Base-by-base conservation (phyloP, 2,329 filamentous ascomycete genomes). In the Didymella lethalis region DNA sequence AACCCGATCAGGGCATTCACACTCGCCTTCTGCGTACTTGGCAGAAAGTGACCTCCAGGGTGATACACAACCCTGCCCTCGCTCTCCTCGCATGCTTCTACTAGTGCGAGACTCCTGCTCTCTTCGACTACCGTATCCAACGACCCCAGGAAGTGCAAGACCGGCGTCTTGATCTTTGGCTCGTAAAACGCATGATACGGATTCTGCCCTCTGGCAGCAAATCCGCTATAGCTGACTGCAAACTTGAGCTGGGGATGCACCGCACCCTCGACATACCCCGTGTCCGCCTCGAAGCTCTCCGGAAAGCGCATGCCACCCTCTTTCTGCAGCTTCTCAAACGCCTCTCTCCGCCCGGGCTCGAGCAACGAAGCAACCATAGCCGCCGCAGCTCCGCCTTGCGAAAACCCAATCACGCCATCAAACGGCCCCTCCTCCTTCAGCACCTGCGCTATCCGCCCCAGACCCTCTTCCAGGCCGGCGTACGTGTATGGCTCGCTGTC, bases 91-190 rank as follows among this genome's bases (percentile, higher is more conserved):
- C 88, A 92, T 46, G 84, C 82, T 25, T 92, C 87, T 2, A 90
- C 83, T 57, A 97, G 78, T 23, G 81, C 84, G 68, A 85, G 81
- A 74, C 87, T 91, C 70, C 91, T 82, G 52, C 78, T 77, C 80
- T 97, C 93, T 31, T 93, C 91, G 0, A 98, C 93, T 0, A 97
- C 91, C 2, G 90, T 92, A 79, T 97, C 94, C 66, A 97, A 80
- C 53, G 87, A 89, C 0, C 94, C 94, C 26, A 97, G 76, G 66
- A 93, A 90, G 79, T 97, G 92, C 77, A 96, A 75, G 62, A 90
- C 86, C 0, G 92, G 91, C 59, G 93, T 97, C 62, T 74, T 76
- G 59, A 97, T 89, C 73, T 85, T 83, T 16, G 91, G 92, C 66
- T 91, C 85, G 73, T 92, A 96, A 61, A 91, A 88, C 51, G 86